These are phyloP conservation scores for Globisporangium barbulae DNA, from an alignment of 352 stramenopile genomes.

Conservation along the genomic window DNA sequence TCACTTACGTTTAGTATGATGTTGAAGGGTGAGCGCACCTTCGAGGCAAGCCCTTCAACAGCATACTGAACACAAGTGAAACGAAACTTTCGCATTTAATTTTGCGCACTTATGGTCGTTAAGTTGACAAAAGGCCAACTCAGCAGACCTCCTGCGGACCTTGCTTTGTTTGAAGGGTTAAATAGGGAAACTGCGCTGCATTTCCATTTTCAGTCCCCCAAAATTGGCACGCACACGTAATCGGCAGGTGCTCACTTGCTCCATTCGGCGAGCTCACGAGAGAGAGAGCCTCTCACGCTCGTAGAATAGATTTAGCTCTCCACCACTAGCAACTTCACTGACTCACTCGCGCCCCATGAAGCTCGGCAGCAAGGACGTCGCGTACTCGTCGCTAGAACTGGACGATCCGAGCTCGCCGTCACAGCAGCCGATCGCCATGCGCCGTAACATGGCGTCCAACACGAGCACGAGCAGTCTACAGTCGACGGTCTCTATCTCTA, in stretches of 20 bases:
- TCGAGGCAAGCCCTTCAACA: too few relatives aligned
- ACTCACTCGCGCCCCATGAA: slow-evolving; percentile 35
- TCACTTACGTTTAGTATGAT: too few relatives aligned
- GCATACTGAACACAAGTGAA: too few relatives aligned
- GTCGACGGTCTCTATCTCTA: slow-evolving; percentile 30
- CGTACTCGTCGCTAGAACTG: slow-evolving; percentile 73
- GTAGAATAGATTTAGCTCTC: background rate
- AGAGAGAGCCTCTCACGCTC: background rate
- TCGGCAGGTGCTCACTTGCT: background rate
- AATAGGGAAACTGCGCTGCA: background rate
- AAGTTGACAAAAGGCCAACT: too few relatives aligned
- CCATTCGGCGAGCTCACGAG: background rate
- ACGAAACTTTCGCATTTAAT: too few relatives aligned
- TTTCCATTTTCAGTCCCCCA: background rate
- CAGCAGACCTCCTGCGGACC: too few relatives aligned
- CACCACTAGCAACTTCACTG: background rate
- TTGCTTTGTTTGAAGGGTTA: too few relatives aligned
- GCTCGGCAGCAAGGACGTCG: slow-evolving; percentile 68
- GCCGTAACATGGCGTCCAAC: slow-evolving; percentile 27
- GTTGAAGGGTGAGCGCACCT: too few relatives aligned
- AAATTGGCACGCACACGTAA: slow-evolving; percentile 1
- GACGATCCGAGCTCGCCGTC: slow-evolving; percentile 42
- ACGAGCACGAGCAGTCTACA: slow-evolving; percentile 40
- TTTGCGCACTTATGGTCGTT: too few relatives aligned
- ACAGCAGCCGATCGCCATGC: slow-evolving; percentile 18